Conservation (phyloP, 768 basidiomycete genomes). For the Termitomyces sp. region DNA sequence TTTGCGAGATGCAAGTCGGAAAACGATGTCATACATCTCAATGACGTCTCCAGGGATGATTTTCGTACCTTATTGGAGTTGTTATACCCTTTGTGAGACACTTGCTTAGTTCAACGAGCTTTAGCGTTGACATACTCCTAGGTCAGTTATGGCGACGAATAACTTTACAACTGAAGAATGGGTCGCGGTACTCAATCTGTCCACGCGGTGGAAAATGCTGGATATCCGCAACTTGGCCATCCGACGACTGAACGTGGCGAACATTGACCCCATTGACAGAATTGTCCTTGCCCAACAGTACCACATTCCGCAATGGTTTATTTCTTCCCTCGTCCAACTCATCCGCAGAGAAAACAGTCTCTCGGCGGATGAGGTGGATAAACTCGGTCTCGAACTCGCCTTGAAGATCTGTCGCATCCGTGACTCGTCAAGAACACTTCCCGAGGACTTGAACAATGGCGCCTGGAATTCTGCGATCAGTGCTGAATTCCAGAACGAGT, state of each 20-base stretch:
- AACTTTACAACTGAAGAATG: not conserved
- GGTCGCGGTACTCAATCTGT: not conserved
- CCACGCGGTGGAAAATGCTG: not conserved
- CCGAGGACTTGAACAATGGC: not conserved
- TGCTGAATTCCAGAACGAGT: not conserved
- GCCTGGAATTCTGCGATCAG: not conserved
- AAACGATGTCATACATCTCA: not conserved
- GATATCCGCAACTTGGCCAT: not conserved
- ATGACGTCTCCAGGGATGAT: not conserved
- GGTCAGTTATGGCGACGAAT: not conserved
- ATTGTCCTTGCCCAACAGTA: not conserved
- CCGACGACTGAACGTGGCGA: not conserved
- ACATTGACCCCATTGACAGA: not conserved
- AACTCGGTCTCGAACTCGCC: not conserved
- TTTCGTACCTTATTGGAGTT: not conserved
- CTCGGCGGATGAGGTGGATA: not conserved
- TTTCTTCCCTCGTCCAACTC: not conserved
- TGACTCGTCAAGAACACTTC: not conserved
- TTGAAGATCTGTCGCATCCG: not conserved
- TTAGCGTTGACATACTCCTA: not conserved
- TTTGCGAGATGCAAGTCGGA: not conserved
- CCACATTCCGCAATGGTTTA: not conserved
- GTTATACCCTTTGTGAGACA: not conserved
- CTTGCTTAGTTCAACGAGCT: not conserved
- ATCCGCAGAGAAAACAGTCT: not conserved